Evolutionary conservation across 441 rosid species (phyloP), one percentile per base, ranked within the genome.

Genomic region (Manihot esculenta): DNA sequence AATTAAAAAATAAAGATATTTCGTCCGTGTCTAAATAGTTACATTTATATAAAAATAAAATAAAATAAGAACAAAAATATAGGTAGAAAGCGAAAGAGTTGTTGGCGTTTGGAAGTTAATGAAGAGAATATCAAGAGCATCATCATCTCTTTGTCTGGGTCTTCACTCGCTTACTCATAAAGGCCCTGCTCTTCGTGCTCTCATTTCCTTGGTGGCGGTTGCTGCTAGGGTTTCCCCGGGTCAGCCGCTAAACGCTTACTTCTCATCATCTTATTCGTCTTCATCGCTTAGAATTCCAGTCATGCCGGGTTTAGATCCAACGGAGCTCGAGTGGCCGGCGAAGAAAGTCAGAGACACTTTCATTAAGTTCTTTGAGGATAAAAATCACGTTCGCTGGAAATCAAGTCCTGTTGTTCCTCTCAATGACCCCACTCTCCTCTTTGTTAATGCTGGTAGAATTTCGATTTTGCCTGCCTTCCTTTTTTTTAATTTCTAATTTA

Each of bases 351-450:
- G 99, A 59, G 95, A 89, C 49, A 95, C 98, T 1, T 95, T 86
- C 77, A 0, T 91, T 53, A 80, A 78, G 65, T 95, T 84, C 85
- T 95, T 87, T 79, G 87, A 84, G 63, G 81, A 70, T 35, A 93
- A 88, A 79, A 50, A 72, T 48, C 99, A 95, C 64, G 84, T 85
- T 56, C 8, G 81, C 71, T 95, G 99, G 99, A 84, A 74, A 51
- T 95, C 98, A 23, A 95, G 99, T 68, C 96, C 96, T 26, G 99
- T 93, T 18, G 99, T 95, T 68, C 99, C 98, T 15, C 79, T 78
- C 56, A 91, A 85, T 55, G 99, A 93, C 65, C 99, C 99, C 1
- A 91, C 97, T 61, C 96, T 93, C 49, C 86, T 95, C 71, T 95
- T 95, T 68, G 95, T 91, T 30, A 95, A 95, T 76, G 99, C 98